Base-by-base conservation (phyloP, 257 asterid genomes). In the Plantago elongata region DNA sequence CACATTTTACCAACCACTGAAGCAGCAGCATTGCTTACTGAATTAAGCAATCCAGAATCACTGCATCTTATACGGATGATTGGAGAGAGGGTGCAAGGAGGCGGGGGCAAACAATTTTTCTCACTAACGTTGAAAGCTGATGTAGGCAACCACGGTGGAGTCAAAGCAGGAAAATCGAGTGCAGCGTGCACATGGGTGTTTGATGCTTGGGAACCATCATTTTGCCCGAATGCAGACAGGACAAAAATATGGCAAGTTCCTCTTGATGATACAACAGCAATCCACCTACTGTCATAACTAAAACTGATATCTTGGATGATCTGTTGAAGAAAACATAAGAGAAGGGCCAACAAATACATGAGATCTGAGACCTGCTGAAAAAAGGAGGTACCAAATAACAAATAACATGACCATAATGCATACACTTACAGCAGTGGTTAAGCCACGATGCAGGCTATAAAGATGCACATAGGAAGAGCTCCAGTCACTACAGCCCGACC, bases 391-490 rank as follows among this genome's bases (percentile, higher is more conserved):
- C 9, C 18, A 45, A 11, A 18, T 50, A 18, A 61, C 18, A 54
- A 57, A 38, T 9, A 38, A 38, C 22, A n/a, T 34, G 47, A 40
- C 27, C 7, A 15, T 57, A 4, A 38, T n/a, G 45, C 18, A 50
- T 34, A 69, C 58, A 70, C 83, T 67, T 57, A 78, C 83, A 67
- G 83, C 83, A 37, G 75, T 13, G 48, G 83, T 78, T 40, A 78
- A 63, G 43, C 83, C 79, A 37, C 83, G 75, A 57, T 67, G 29
- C 27, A 77, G 74, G 72, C 72, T 74, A 70, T 77, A 78, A 38
- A 74, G 77, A 60, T 78, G 73, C 57, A 67, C 83, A 72, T 72
- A 82, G 22, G 92, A 79, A 67, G 82, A 61, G 76, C 80, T 73
- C 88, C 84, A 74, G 75, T 79, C 82, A 42, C 63, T 68, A 69